Evolutionary conservation across 495 filamentous ascomycete genomes (phyloP), one percentile per base, ranked within the genome.

Genomic region (Gamarada debralockiae): DNA sequence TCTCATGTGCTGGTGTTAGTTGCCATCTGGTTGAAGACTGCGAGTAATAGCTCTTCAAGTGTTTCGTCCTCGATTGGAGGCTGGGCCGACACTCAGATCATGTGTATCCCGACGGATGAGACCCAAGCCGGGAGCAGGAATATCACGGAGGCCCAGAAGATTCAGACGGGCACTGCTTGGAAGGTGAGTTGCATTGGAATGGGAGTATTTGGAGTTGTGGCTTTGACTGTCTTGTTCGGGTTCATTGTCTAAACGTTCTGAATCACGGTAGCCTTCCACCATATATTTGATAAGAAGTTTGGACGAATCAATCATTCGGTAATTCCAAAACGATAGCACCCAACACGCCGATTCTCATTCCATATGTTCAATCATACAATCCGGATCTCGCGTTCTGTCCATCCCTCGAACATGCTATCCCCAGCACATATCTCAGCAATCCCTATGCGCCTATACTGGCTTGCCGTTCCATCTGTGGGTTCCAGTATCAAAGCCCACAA

Each of bases 121-220:
- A 53, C 51, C 2, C 9, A 45, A 22, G 27, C 42, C 9, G 51
- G 41, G 3, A 53, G 51, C 22, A 45, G 51, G 21, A 53, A 53
- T 14, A 24, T 53, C 13, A 53, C 51, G 18, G 39, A 34, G 27
- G 50, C 40, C 2, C 31, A 52, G 15, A 52, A 22, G 27, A 29
- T 23, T 36, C 22, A 22, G 2, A 25, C 15, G 15, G 40, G 15
- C 9, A 27, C 4, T 14, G 25, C 29, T 20, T 9, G 14, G 23
- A 36, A 27, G 13, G 31, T 25, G 10, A 39, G 48, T 13, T n/a
- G n/a, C n/a, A 9, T 40, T 1, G 18, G 29, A 8, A 21, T 14
- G 9, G 27, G 45, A 12, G 34, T 33, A 25, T 36, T 48, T 36
- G 29, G 27, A 4, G 12, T 48, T 37, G 45, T 48, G 31, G 45